Evolutionary conservation across 805 yeast genomes (phyloP), one percentile per base, ranked within the genome.

Genomic region (Hanseniaspora clermontiae): DNA sequence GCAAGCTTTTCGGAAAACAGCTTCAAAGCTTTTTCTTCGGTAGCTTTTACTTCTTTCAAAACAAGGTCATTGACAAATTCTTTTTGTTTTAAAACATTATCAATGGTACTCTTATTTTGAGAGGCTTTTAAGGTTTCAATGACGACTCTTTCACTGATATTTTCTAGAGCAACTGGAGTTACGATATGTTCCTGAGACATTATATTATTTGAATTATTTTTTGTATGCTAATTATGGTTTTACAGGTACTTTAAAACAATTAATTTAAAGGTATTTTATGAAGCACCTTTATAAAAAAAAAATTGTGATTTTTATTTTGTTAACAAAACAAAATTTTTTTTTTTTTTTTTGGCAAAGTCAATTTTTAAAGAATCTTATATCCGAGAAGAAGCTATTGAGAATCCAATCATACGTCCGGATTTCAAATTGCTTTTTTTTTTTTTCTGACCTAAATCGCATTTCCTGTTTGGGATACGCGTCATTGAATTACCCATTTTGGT

Each of bases 41-140:
- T 69, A 54, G 74, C 71, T 42, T 75, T 71, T 56, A 85, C 72
- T 62, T 78, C 82, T 57, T 76, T 75, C 49, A 78, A 70, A 39
- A 85, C 84, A 65, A 83, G 74, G 56, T 81, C 80, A 66, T 84
- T 83, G 57, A 86, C 75, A 61, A 77, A 81, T 63, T 77, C 78
- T 55, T 82, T 84, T 20, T 83, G 78, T 64, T 78, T 76, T 65
- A 84, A 89, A 45, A 81, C 77, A 65, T 90, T 79, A 11, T 45
- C 42, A 7, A 53, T 39, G 8, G 88, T 77, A 65, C 77, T 84
- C 65, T 84, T 84, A 1, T 86, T 77, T 72, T 84, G 89, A 27
- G 74, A 73, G 4, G 83, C 75, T 49, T 70, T 72, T 60, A 83
- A 86, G 62, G 84, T 74, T 64, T 80, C 83, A 6, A 81, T 73